phyloP scores from a whole-genome alignment of 2,329 filamentous ascomycete genomes.

The Blastomyces silverae region DNA sequence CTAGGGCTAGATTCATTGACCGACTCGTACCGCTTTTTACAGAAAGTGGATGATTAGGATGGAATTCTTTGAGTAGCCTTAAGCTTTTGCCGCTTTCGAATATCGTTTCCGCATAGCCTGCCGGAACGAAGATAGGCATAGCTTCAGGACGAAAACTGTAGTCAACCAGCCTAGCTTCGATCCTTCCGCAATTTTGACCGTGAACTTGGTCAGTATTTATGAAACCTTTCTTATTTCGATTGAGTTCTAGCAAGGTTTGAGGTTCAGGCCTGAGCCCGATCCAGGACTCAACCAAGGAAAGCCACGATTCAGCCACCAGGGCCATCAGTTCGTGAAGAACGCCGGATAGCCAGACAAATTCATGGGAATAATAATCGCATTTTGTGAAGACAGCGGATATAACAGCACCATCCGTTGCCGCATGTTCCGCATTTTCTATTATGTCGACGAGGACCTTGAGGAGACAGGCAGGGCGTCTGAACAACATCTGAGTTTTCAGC shows the following conservation, averaged over 20 bases:
- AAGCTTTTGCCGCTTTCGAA: slow-evolving; percentile 75
- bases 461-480: slow-evolving; percentile 35
- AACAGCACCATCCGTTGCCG: slow-evolving; percentile 53
- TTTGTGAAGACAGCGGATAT: slow-evolving; percentile 57
- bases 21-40: slow-evolving; percentile 44
- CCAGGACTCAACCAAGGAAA: slow-evolving; percentile 64
- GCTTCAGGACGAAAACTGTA: slow-evolving; percentile 47
- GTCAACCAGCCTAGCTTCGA: slow-evolving; percentile 56
- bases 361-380: slow-evolving; percentile 58
- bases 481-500: slow-evolving; percentile 36
- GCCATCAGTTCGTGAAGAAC: slow-evolving; percentile 62
- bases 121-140: slow-evolving; percentile 65
- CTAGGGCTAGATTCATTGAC: slow-evolving; percentile 51
- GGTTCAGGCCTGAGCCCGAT: slow-evolving; percentile 60
- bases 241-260: slow-evolving; percentile 46
- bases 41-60: slow-evolving; percentile 64
- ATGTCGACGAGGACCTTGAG: slow-evolving; percentile 34
- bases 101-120: slow-evolving; percentile 62
- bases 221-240: slow-evolving; percentile 52
- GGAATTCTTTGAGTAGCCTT: slow-evolving; percentile 62
- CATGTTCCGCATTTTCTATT: slow-evolving; percentile 43
- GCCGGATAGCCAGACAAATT: slow-evolving; percentile 54
- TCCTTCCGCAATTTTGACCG: slow-evolving; percentile 53
- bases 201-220: slow-evolving; percentile 55
- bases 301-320: slow-evolving; percentile 58